Base-by-base conservation (phyloP, 192 early-diverging fungal genomes). In the Backusella luteola region DNA sequence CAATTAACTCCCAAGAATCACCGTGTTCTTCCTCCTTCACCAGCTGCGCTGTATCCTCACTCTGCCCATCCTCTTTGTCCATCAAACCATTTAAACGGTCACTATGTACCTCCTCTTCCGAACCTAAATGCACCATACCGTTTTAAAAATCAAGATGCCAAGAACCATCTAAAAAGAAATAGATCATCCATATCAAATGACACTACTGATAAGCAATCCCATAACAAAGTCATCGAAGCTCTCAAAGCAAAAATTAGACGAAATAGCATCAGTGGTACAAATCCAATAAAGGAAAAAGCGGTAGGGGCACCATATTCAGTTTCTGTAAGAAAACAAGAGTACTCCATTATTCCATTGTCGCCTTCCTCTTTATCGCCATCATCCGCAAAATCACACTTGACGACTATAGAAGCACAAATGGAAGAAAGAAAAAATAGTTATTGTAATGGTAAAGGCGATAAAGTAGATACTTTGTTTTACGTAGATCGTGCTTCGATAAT, bases 171-270 rank as follows among this genome's bases (percentile, higher is more conserved):
- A 21, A 75, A 75, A 46, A 21, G 74, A 19, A 66, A 36, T 67
- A 34, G 74, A 44, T 38, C 7, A 7, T 75, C 74, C 34, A 42
- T 75, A 4, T 67, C 72, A 35, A 68, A 41, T 42, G 21, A 34
- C 23, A 38, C 71, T n/a, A 35, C 49, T 35, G 77, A 78, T 39
- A 73, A 56, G 14, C 44, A 66, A 52, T 79, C 73, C 15, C 77
- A 74, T 39, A 69, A 79, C 59, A 67, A 69, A 73, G 77, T 79
- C 11, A 74, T 79, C 67, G 77, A 79, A 21, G 77, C 77, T 12
- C 59, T 79, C 8, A 79, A 79, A 23, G 77, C 77, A 23, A 79
- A 79, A 19, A 79, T 79, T 8, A 73, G 74, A 44, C 52, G 73
- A 34, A 67, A 49, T 14, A 75, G 32, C 19, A 38, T 4, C n/a